Evolutionary conservation across 192 early-diverging fungal genomes (phyloP), one percentile per base, ranked within the genome.

Genomic region (Spizellomyces sp.): DNA sequence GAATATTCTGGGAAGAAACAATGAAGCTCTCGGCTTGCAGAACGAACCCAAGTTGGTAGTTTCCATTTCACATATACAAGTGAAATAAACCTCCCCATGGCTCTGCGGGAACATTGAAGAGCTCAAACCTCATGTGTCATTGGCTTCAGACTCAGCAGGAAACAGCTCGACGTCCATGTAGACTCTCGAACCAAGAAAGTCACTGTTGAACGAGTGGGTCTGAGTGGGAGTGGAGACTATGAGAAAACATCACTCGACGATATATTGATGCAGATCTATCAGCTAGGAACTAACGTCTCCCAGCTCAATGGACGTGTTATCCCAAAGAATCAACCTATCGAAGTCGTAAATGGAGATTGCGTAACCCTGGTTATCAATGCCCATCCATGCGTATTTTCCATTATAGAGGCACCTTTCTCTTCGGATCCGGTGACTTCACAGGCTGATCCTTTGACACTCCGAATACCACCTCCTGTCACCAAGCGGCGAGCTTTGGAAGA

Each of bases 271-370:
- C 17, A 17, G 6, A 41, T 64, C 3, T 65, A 17, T 45, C 22
- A 75, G 73, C 36, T 75, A 57, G 73, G 73, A 9, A 17, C 66
- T 1, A 75, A 75, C 45, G n/a, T 66, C 19, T 75, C 73, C 15
- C 46, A 61, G 8, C 48, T 62, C 8, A 68, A 75, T 65, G 58
- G 46, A 47, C 43, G 46, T 4, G 21, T 22, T 41, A 17, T 75
- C 21, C 58, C 65, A 45, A 56, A 36, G 9, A 59, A 60, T 17
- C 22, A 43, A 12, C 9, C 46, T 7, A 17, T 69, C 3, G n/a
- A 48, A 15, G 9, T 75, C 27, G 12, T 14, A 7, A 54, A 75
- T 60, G 52, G 52, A 8, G 73, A 75, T 46, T 15, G 17, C 19
- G 64, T 75, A 0, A 36, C 36, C 5, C 73, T 75, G 5, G 62